Conservation (phyloP, 345 rosid species). For the Eucalyptus erythrocorys region DNA sequence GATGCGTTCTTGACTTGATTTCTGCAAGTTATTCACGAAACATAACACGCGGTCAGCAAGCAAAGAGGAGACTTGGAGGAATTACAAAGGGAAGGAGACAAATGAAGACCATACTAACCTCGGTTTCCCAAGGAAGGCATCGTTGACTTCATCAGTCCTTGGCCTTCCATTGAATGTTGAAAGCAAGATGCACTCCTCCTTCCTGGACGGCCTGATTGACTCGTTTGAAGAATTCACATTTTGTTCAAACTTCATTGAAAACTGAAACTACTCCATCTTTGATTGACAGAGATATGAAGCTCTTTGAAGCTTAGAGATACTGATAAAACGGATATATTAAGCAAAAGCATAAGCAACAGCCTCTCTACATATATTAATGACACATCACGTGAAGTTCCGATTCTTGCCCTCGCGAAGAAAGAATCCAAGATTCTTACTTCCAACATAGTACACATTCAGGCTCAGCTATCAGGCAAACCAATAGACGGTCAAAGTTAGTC, state of each 20-base stretch:
- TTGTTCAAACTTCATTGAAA: neutral
- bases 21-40: neutral
- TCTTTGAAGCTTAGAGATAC: neutral
- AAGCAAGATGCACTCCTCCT: conserved; percentile 52
- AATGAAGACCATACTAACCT: conserved; percentile 13
- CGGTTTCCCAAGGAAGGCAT: conserved; percentile 62
- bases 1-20: neutral
- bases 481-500: neutral
- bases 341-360: neutral
- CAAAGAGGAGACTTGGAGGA: neutral
- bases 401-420: neutral
- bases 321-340: neutral
- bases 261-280: neutral
- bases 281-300: neutral
- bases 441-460: neutral
- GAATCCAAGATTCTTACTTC: neutral
- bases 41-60: neutral
- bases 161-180: conserved; percentile 53
- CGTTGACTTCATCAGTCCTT: conserved; percentile 48
- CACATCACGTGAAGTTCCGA: neutral
- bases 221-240: conserved; percentile 15
- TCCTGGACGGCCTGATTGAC: conserved; percentile 35
- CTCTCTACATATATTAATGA: neutral
- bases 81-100: neutral
- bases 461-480: neutral